Base-by-base conservation (phyloP, 2,329 filamentous ascomycete species). In the Thermomyces lanuginosus region DNA sequence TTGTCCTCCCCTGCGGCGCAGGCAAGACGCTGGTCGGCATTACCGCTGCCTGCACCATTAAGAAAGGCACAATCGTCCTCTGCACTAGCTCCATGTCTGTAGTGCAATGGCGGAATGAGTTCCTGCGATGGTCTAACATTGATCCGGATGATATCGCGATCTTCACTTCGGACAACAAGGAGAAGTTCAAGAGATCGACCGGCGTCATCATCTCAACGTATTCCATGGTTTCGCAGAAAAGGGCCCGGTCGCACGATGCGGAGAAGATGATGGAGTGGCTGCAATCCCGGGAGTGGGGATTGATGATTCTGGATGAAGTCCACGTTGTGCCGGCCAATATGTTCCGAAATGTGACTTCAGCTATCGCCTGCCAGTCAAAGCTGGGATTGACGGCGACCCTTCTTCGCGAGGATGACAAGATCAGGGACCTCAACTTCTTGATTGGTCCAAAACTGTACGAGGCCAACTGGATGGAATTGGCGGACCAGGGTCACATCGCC, bases 81-180 rank as follows among this genome's bases (percentile, higher is more conserved):
- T 92, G 83, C 57, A 98, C 89, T 2, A 92, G 82, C 46, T 86
- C 82, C 28, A 98, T 98, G 86, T 93, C 83, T 5, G 89, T 92
- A 4, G 77, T 92, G 11, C 89, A 98, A 51, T 98, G 89, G 89
- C 68, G 83, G 33, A 76, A 89, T 34, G 89, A 98, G 46, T 98
- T 98, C 47, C 60, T 95, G 36, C 92, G 93, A 43, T 98, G 89
- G 89, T 93, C 84, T n/a, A 95, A 95, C 45, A 92, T 92, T 35
- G 78, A 84, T 41, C 82, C 84, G 0, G 76, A 86, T 39, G 83
- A 93, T 45, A 84, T 98, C 44, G 82, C 84, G 16, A 74, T 92
- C 29, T 98, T 98, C 52, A 93, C 89, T 0, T 86, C 84, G 0
- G 83, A 92, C 39, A 81, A 81, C 49, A 98, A 98, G 55, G 73